Evolutionary conservation across 805 yeast species (phyloP).

Genomic region (Pichia rugopelliculosa): DNA sequence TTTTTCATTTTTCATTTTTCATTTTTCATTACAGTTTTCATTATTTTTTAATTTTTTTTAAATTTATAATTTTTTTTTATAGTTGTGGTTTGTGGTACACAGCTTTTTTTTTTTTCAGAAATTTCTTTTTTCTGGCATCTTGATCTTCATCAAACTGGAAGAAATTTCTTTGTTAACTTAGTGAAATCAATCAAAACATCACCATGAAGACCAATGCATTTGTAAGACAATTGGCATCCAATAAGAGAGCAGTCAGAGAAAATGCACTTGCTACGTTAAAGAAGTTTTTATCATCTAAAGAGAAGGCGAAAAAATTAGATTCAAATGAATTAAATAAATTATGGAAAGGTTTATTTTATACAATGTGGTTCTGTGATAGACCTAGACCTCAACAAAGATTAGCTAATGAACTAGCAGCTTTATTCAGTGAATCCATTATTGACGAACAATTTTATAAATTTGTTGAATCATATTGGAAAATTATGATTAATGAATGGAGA

Average conservation of each 20-base stretch:
- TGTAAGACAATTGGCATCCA: conserved; percentile 78
- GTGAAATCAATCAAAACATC: not conserved
- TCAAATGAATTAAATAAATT: conserved; percentile 64
- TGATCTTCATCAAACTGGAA: not conserved
- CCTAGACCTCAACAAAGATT: conserved; percentile 86
- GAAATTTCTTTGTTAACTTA: too few relatives aligned
- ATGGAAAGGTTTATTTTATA: conserved; percentile 93
- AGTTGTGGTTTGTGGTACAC: too few relatives aligned
- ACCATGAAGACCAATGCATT: conserved; percentile 40
- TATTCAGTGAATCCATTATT: conserved; percentile 39
- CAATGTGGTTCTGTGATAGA: conserved; percentile 96
- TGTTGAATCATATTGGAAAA: conserved; percentile 71
- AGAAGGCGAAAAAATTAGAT: conserved; percentile 36
- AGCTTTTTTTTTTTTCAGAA: not conserved
- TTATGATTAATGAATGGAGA: conserved; percentile 77
- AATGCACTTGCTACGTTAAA: conserved; percentile 61
- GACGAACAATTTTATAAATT: conserved; percentile 41
- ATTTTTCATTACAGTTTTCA: too few relatives aligned
- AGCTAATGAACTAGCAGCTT: conserved; percentile 62
- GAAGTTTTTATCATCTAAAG: conserved; percentile 43
- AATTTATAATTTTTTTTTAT: too few relatives aligned
- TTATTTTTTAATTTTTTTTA: too few relatives aligned
- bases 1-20: too few relatives aligned
- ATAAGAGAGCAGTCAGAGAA: conserved; percentile 67
- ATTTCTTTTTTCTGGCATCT: not conserved